phyloP scores from a whole-genome alignment of 352 stramenopile species.

The Globisporangium spinosum region DNA sequence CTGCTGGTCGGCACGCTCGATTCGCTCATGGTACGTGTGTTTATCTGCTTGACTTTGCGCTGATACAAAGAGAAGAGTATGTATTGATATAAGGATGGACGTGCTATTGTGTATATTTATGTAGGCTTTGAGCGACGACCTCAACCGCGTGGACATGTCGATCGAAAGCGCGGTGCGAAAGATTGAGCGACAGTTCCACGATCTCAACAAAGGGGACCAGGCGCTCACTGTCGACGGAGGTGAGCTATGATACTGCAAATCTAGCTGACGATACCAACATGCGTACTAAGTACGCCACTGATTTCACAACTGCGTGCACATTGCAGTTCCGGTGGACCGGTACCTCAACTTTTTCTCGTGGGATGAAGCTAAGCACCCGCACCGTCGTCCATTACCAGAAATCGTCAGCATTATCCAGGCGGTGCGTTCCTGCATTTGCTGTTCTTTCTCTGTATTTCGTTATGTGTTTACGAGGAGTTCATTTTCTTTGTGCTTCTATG shows the following conservation, averaged over 20 bases:
- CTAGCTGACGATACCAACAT: background rate
- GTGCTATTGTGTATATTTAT: background rate
- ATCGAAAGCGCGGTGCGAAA: slow-evolving; percentile 96
- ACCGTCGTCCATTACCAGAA: slow-evolving; percentile 94
- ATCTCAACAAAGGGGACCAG: slow-evolving; percentile 90
- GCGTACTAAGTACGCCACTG: background rate
- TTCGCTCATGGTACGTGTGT: slow-evolving; percentile 89
- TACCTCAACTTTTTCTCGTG: slow-evolving; percentile 97
- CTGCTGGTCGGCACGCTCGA: slow-evolving; percentile 97
- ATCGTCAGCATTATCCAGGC: slow-evolving; percentile 94
- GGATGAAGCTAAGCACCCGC: slow-evolving; percentile 97
- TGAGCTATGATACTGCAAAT: slow-evolving; percentile 15
- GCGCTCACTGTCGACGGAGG: slow-evolving; percentile 82
- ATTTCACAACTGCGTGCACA: background rate
- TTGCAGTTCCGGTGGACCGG: slow-evolving; percentile 86
- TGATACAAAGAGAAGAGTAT: background rate
- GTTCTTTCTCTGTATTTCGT: background rate
- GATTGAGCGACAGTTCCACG: slow-evolving; percentile 95
- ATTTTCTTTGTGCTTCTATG: slow-evolving; percentile 11
- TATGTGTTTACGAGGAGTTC: background rate
- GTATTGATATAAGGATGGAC: background rate
- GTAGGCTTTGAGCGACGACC: slow-evolving; percentile 88
- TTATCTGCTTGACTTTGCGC: background rate
- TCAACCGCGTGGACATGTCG: slow-evolving; percentile 93
- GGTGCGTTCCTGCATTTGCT: slow-evolving; percentile 31